Conservation (phyloP, 2,329 filamentous ascomycete species). For the Mollisiaceae sp. region DNA sequence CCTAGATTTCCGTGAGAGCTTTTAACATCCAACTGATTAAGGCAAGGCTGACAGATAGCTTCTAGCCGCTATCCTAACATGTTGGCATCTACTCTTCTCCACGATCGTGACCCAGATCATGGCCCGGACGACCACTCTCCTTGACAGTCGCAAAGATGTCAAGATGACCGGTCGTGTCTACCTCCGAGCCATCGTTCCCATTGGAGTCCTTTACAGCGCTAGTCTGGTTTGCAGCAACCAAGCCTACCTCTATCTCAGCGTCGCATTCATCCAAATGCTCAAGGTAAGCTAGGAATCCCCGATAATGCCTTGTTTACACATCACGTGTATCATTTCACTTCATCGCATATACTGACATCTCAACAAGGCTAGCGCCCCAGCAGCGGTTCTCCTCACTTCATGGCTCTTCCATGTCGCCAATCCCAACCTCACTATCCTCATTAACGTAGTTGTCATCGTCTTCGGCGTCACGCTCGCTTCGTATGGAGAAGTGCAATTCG, state of each 20-base stretch:
- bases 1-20: conserved; percentile 29
- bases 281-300: conserved; percentile 61
- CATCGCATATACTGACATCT: too few relatives aligned
- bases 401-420: conserved; percentile 85
- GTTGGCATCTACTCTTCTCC: conserved; percentile 91
- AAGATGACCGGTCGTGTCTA: conserved; percentile 98
- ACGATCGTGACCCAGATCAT: conserved; percentile 92
- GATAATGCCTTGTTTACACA: neutral
- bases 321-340: neutral
- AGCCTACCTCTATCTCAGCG: conserved; percentile 90
- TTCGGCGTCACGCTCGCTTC: conserved; percentile 92
- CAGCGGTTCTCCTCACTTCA: conserved; percentile 84
- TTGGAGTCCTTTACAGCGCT: conserved; percentile 91
- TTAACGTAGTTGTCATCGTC: conserved; percentile 92
- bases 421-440: conserved; percentile 81
- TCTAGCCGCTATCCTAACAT: conserved; percentile 78
- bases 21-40: neutral
- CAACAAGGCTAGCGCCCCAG: conserved; percentile 80
- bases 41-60: conserved; percentile 8
- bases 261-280: conserved; percentile 98
- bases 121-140: conserved; percentile 82
- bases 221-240: conserved; percentile 94
- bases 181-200: conserved; percentile 87
- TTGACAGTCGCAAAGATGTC: conserved; percentile 91
- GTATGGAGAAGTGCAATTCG: conserved; percentile 92